Conservation (phyloP, 75 land plant species). For the Sequoiadendron giganteum region DNA sequence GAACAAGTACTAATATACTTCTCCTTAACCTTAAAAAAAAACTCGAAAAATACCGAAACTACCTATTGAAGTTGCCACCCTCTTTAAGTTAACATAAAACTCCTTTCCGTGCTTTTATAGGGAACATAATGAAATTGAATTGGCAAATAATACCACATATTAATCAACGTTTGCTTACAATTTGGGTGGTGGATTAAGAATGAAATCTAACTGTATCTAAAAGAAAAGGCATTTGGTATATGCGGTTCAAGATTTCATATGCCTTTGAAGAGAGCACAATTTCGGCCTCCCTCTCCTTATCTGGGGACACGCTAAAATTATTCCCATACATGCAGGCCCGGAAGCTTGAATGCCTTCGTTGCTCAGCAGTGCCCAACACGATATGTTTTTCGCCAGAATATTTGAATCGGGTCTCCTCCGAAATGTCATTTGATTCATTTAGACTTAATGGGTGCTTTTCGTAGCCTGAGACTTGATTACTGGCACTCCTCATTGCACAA, state of each 20-base stretch:
- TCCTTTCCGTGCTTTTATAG: too few species aligned
- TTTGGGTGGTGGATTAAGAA: neutral
- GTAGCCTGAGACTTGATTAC: neutral
- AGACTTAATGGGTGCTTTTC: slow-evolving; percentile 2
- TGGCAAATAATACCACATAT: too few species aligned
- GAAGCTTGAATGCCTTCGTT: neutral
- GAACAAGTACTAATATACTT: too few species aligned
- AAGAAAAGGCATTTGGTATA: neutral
- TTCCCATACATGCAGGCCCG: neutral
- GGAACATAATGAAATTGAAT: too few species aligned
- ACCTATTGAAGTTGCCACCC: too few species aligned
- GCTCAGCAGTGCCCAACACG: neutral
- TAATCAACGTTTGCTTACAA: too few species aligned
- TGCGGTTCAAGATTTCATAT: neutral
- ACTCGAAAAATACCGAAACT: too few species aligned
- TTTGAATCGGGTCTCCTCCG: neutral
- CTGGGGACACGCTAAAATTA: neutral
- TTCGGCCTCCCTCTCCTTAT: neutral
- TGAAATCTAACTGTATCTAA: neutral
- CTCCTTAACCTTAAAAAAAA: too few species aligned
- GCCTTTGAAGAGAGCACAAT: neutral
- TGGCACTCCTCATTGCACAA: slow-evolving; percentile 1
- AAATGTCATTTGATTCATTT: neutral
- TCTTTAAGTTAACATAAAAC: too few species aligned
- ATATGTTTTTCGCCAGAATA: neutral